Evolutionary conservation across 306 rosid species (phyloP), one percentile per base, ranked within the genome.

Genomic region (Delonix regia): DNA sequence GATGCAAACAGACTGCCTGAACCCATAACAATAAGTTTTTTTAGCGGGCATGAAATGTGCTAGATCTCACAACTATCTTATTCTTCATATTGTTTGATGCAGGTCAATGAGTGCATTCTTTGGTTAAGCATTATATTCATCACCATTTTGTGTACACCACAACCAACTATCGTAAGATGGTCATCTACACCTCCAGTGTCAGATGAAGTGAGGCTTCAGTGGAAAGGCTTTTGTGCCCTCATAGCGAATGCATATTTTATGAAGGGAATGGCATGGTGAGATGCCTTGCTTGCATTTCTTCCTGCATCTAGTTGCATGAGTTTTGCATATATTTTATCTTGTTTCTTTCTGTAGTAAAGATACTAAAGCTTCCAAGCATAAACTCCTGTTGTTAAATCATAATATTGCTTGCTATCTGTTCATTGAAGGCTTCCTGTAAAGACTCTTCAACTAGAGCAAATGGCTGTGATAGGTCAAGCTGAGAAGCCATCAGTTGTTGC

Each of bases 251-350:
- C 99, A 41, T 95, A 95, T 83, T 95, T 48, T 39, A 79, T 89
- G 80, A 88, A 90, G 74, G 99, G 99, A 91, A 95, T 95, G 99
- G 99, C 99, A 70, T 95, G 98, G 99, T 93, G 82, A 86, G 94
- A 73, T 81, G 60, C 66, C 44, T 48, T 71, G 44, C 55, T 71
- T 76, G 24, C 25, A 16, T 55, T 42, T 36, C 25, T 51, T 25
- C 19, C 52, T 44, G 45, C 36, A 19, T 65, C 41, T 56, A 65
- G 61, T 47, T 47, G 69, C 24, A 39, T 39, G 24, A 30, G 18
- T 53, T 45, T 62, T 69, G 18, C 38, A 10, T 57, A 36, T n/a
- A 11, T 4, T 55, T 6, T n/a, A 28, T 59, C 45, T 27, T 28
- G 47, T 52, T 75, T 63, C 48, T 53, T 56, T 34, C n/a, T 7